Conservation (phyloP, 2,329 filamentous ascomycete species). For the Cladobotryum protrusum region DNA sequence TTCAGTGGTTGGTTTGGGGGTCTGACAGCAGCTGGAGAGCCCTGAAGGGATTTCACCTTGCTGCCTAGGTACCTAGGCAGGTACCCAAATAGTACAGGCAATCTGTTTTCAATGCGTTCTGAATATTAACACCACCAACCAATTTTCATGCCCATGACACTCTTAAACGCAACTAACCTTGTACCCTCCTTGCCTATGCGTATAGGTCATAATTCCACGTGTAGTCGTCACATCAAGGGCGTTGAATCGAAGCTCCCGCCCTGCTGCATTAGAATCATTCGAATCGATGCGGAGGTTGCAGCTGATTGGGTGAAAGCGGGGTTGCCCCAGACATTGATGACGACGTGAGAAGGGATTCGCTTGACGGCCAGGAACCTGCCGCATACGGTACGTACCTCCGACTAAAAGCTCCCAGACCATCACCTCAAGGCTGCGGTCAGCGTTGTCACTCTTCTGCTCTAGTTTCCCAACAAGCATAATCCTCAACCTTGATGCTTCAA, state of each 20-base stretch:
- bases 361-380: slow-evolving; percentile 6
- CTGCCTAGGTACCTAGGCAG: too few species aligned
- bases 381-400: slow-evolving; percentile 7
- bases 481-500: not conserved
- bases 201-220: slow-evolving; percentile 4
- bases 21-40: too few species aligned
- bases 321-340: slow-evolving; percentile 12
- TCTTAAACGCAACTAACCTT: too few species aligned
- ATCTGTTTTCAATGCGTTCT: too few species aligned
- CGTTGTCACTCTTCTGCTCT: not conserved
- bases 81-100: too few species aligned
- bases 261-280: too few species aligned
- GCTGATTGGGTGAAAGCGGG: slow-evolving; percentile 1
- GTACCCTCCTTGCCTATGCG: not conserved
- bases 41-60: too few species aligned
- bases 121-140: too few species aligned
- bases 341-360: slow-evolving; percentile 3
- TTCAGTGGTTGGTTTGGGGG: too few species aligned
- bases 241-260: slow-evolving; percentile 4
- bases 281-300: slow-evolving; percentile 1
- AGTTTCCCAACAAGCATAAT: not conserved
- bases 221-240: not conserved
- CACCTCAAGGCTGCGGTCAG: not conserved
- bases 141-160: too few species aligned
- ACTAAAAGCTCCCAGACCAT: not conserved